Conservation (phyloP, 1,284 basidiomycete genomes). For the Malassezia nana region DNA sequence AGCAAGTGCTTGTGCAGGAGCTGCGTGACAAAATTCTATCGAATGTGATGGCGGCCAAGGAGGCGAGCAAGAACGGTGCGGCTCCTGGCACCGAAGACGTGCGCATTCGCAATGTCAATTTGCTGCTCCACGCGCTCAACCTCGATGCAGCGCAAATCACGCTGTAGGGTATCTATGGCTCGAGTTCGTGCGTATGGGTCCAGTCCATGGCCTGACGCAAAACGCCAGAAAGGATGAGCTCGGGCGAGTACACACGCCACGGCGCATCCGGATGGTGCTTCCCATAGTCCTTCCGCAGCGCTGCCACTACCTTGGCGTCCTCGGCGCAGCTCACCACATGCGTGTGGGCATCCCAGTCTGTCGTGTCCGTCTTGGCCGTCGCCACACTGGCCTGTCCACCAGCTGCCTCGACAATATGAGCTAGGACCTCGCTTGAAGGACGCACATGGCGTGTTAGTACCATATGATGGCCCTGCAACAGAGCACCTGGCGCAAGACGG, state of each 20-base stretch:
- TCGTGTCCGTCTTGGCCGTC: slow-evolving; percentile 2
- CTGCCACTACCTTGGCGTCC: slow-evolving; percentile 3
- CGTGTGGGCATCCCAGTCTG: background rate
- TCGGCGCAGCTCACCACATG: slow-evolving; percentile 15
- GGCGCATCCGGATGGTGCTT: background rate
- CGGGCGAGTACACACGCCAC: slow-evolving; percentile 14
- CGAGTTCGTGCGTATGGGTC: slow-evolving; percentile 1
- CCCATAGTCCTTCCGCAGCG: slow-evolving; percentile 6
- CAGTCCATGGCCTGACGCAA: slow-evolving; percentile 19
- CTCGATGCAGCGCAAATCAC: slow-evolving; percentile 46
- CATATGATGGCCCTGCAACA: slow-evolving; percentile 17
- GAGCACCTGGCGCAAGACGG: slow-evolving; percentile 5
- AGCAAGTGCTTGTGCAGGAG: slow-evolving; percentile 69
- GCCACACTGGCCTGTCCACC: slow-evolving; percentile 6
- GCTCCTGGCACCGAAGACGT: slow-evolving; percentile 20
- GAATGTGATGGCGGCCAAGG: slow-evolving; percentile 64
- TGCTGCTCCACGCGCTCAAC: slow-evolving; percentile 43
- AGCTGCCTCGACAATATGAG: slow-evolving; percentile 16
- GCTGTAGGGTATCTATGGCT: slow-evolving; percentile 19
- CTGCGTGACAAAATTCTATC: slow-evolving; percentile 86
- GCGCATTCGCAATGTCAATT: slow-evolving; percentile 42
- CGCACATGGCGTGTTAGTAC: slow-evolving; percentile 10
- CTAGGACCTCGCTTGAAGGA: slow-evolving; percentile 15
- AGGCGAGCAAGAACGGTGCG: slow-evolving; percentile 19
- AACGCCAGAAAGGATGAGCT: slow-evolving; percentile 19